Evolutionary conservation across 805 yeast species (phyloP), one percentile per base, ranked within the genome.

Genomic region (Candida loeiensis): DNA sequence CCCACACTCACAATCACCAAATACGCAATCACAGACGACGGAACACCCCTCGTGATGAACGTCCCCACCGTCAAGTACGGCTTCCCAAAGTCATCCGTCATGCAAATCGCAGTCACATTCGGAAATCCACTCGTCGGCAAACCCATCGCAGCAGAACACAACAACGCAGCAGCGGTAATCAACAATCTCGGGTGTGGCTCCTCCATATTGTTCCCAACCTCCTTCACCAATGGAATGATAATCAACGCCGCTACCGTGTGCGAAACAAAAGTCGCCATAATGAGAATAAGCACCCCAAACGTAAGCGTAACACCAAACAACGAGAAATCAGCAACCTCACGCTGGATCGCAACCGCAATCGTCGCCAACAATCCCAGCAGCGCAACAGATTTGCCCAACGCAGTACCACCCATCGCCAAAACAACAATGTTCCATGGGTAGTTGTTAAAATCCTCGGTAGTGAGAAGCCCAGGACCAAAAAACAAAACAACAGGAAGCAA

Each of bases 331-430:
- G 73, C 74, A n/a, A 91, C 85, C 43, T 74, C 64, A 2, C 61
- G 54, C 54, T 85, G 88, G 43, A 93, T 85, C 1, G 69, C 58
- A 2, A 64, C 49, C 0, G 99, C 98, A 44, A 90, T 82, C 0
- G 91, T 81, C 5, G 79, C 73, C 41, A 91, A 71, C 41, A 91
- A 69, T 0, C 98, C 98, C 1, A 96, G 87, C 6, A 93, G 82
- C 1, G 95, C 80, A 1, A 91, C 98, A 0, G 96, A 96, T 58
- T 88, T 89, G 41, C 99, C 99, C 37, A 91, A 69, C 0, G 96
- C 95, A 38, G 91, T 77, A 46, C 99, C 99, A 22, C 99, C 99
- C 99, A 91, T 93, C 3, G 98, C 97, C 47, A 91, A 71, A 33
- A 91, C 79, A 7, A 93, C 93, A 51, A 91, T 93, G 4, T 95